Percentiles rank a stretch among this genome's conserved stretches.
Conservation (phyloP, 495 filamentous ascomycete genomes). For the Pseudomonodictys pantanalensis region DNA sequence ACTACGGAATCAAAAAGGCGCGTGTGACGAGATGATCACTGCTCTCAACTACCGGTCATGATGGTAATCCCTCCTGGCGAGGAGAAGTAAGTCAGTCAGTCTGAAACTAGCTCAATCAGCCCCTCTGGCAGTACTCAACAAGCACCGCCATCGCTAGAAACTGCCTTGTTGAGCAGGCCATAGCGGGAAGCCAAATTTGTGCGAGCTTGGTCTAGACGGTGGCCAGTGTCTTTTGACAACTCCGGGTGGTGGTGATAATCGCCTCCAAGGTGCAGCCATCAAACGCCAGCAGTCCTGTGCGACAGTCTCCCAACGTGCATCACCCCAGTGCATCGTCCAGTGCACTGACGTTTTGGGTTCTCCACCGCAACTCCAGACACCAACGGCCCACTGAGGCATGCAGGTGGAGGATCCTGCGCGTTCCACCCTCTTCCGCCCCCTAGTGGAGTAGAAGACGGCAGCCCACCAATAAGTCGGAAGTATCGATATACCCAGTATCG, state of each 20-base stretch:
- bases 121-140: neutral
- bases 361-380: neutral
- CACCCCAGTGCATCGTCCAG: no score
- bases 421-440: no score
- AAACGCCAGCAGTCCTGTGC: slow-evolving; percentile 4
- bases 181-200: neutral
- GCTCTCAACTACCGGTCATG: neutral
- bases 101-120: neutral
- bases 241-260: neutral
- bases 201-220: neutral
- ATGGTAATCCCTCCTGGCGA: neutral
- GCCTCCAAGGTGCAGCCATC: slow-evolving; percentile 4
- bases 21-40: no score
- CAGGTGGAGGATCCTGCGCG: neutral
- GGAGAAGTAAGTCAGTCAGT: neutral
- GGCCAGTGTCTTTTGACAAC: neutral
- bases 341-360: no score
- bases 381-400: neutral
- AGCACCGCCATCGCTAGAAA: neutral
- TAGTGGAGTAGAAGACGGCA: no score
- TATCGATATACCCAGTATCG: no score
- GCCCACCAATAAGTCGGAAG: no score
- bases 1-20: no score
- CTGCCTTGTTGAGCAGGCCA: neutral
- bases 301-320: no score